Conservation (phyloP, 306 rosid genomes). For the Amphicarpaea edgeworthii region DNA sequence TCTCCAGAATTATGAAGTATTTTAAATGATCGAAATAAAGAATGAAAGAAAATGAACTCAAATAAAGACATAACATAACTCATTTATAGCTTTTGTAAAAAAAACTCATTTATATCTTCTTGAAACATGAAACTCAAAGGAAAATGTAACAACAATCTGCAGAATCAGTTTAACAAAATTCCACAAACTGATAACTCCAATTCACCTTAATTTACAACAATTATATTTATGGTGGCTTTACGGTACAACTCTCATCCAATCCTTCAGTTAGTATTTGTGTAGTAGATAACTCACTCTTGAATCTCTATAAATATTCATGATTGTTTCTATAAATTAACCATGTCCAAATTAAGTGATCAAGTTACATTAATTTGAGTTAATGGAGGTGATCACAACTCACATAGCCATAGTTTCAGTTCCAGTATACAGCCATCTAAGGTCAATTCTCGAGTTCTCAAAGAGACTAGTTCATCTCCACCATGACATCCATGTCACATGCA, state of each 20-base stretch:
- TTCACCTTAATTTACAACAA: neutral
- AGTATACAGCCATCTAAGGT: conserved; percentile 48
- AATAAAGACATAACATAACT: too few species aligned
- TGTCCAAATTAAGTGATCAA: neutral
- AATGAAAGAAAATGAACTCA: too few species aligned
- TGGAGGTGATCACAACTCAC: conserved; percentile 45
- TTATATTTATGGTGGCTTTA: neutral
- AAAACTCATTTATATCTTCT: too few species aligned
- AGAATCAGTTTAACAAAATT: neutral
- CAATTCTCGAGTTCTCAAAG: conserved; percentile 49
- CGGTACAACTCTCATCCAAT: neutral
- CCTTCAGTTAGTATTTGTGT: neutral
- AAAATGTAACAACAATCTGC: neutral
- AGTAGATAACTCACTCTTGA: neutral
- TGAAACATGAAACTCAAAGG: too few species aligned
- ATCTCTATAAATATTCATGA: conserved; percentile 26
- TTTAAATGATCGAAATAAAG: too few species aligned
- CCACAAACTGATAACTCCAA: neutral
- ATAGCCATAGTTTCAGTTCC: conserved; percentile 53
- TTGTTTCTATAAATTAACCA: neutral
- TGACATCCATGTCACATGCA: conserved; percentile 48
- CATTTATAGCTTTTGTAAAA: too few species aligned
- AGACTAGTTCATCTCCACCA: conserved; percentile 32
- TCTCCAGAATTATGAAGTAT: too few species aligned
- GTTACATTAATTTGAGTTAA: neutral